Conservation (phyloP, 2,329 filamentous ascomycete species). For the Westerdykella sp. region DNA sequence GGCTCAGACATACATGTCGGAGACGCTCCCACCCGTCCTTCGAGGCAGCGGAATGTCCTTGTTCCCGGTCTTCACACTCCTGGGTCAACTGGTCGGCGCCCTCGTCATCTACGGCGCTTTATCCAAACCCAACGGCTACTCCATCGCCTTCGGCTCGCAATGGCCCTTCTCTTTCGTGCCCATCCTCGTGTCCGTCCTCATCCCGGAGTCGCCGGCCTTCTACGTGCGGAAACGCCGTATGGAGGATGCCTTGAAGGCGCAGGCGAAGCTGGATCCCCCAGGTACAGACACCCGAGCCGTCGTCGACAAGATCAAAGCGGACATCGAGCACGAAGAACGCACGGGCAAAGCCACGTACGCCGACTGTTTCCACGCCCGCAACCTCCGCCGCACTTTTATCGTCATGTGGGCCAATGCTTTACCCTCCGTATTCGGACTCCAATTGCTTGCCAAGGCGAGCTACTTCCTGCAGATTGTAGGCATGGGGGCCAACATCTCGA, state of each 20-base stretch:
- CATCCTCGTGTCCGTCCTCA: slow-evolving; percentile 39
- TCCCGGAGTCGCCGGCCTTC: slow-evolving; percentile 50
- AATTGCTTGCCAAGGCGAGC: slow-evolving; percentile 29
- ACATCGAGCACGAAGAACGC: slow-evolving; percentile 23
- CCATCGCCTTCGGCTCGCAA: slow-evolving; percentile 41
- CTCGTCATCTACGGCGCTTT: slow-evolving; percentile 35
- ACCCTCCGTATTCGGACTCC: slow-evolving; percentile 31
- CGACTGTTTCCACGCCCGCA: slow-evolving; percentile 33
- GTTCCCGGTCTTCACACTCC: slow-evolving; percentile 45
- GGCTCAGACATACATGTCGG: slow-evolving; percentile 46
- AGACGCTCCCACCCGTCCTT: slow-evolving; percentile 44
- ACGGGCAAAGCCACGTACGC: slow-evolving; percentile 14
- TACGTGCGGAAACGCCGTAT: slow-evolving; percentile 40
- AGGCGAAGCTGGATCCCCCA: slow-evolving; percentile 45
- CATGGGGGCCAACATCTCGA: slow-evolving; percentile 23
- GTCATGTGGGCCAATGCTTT: slow-evolving; percentile 32
- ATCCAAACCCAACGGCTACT: slow-evolving; percentile 31
- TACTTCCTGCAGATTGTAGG: slow-evolving; percentile 33
- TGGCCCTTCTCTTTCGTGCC: slow-evolving; percentile 43
- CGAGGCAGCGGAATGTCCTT: slow-evolving; percentile 46
- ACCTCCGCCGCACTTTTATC: slow-evolving; percentile 35
- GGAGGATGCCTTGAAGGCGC: slow-evolving; percentile 41
- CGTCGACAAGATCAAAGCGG: slow-evolving; percentile 19
- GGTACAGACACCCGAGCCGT: slow-evolving; percentile 28
- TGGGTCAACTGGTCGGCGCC: slow-evolving; percentile 45